Conservation (phyloP, 1,284 basidiomycete genomes). For the Ceratobasidium sp. region DNA sequence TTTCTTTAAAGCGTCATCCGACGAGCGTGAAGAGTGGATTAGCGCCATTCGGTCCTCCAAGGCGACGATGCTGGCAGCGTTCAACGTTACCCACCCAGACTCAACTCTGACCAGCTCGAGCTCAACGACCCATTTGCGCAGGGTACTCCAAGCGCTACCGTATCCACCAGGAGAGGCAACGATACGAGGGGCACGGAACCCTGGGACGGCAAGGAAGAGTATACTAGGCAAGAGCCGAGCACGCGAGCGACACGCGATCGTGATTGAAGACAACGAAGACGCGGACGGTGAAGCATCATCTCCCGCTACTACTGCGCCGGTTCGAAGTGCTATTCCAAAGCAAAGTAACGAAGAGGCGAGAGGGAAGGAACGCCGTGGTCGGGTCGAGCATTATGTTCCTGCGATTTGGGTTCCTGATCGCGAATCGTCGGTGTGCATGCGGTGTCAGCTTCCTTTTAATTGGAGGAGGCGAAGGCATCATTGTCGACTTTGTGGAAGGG, state of each 20-base stretch:
- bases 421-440: constrained; percentile 80
- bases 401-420: constrained; percentile 93
- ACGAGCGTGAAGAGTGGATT: constrained; percentile 74
- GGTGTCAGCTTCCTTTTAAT: constrained; percentile 78
- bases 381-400: constrained; percentile 86
- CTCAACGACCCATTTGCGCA: constrained; percentile 73
- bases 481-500: constrained; percentile 86
- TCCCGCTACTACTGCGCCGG: neutral
- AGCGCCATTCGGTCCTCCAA: constrained; percentile 74
- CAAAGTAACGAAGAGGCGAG: constrained; percentile 20
- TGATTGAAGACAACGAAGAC: constrained; percentile 16
- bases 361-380: constrained; percentile 50
- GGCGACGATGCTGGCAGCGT: constrained; percentile 62
- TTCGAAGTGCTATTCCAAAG: neutral
- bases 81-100: constrained; percentile 72
- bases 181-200: constrained; percentile 15
- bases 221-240: constrained; percentile 47
- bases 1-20: constrained; percentile 54
- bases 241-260: neutral
- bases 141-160: constrained; percentile 73
- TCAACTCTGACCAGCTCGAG: constrained; percentile 79
- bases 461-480: constrained; percentile 87
- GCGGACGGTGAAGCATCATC: neutral
- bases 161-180: constrained; percentile 60
- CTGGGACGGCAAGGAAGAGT: constrained; percentile 43